These are phyloP conservation scores for Nakazawaea wyomingensis DNA, from an alignment of 805 yeast species.

Conservation along the genomic window DNA sequence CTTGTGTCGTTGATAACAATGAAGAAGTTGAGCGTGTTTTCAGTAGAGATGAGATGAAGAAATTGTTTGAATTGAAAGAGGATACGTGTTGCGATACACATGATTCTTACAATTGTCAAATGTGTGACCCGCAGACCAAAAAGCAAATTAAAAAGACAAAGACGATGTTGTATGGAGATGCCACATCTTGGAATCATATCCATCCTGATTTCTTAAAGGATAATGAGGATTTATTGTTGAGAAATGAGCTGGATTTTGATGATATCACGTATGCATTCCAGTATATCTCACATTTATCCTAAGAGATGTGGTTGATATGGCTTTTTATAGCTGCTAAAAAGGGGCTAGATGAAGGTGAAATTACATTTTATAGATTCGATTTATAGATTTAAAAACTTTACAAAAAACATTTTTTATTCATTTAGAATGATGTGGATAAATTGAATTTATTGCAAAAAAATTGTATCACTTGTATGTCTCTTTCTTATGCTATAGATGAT, in stretches of 20 bases:
- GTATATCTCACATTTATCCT: constrained; percentile 74
- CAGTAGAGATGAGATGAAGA: constrained; percentile 72
- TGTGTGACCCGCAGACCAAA: constrained; percentile 54
- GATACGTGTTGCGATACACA: constrained; percentile 84
- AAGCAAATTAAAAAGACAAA: constrained; percentile 61
- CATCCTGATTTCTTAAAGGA: constrained; percentile 52
- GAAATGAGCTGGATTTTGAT: constrained; percentile 62
- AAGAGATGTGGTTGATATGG: background rate
- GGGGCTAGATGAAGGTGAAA: too few relatives aligned
- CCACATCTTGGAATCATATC: constrained; percentile 96
- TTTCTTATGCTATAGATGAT: too few relatives aligned
- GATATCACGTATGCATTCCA: constrained; percentile 88
- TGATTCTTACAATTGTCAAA: constrained; percentile 80
- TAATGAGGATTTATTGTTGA: constrained; percentile 73
- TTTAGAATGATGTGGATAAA: too few relatives aligned
- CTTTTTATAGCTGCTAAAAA: too few relatives aligned
- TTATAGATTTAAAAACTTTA: too few relatives aligned
- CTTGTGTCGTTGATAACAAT: constrained; percentile 95
- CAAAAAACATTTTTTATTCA: too few relatives aligned
- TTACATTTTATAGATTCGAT: too few relatives aligned
- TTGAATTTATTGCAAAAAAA: too few relatives aligned
- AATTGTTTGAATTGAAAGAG: constrained; percentile 66
- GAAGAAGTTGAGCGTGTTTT: constrained; percentile 92
- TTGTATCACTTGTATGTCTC: too few relatives aligned
- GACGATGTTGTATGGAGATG: constrained; percentile 95